These are phyloP conservation scores for Fusarium protoensiforme DNA, from an alignment of 2,329 filamentous ascomycete species.

Conservation along the genomic window DNA sequence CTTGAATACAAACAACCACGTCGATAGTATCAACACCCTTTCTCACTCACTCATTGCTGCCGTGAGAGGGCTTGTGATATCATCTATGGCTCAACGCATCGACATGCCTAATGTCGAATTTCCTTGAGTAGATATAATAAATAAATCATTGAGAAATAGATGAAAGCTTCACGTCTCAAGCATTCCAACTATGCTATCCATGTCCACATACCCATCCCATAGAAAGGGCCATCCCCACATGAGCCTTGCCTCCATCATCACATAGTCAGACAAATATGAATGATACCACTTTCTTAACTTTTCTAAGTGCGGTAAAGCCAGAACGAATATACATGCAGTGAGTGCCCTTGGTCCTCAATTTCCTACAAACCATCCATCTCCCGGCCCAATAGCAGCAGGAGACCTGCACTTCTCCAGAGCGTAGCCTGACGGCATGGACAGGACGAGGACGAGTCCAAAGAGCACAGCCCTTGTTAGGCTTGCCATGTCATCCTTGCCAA, in stretches of 20 bases:
- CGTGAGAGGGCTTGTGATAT: not conserved
- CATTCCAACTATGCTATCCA: not conserved
- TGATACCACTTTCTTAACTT: slow-evolving; percentile 11
- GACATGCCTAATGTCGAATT: not conserved
- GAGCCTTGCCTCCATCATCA: not conserved
- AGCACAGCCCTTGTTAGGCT: slow-evolving; percentile 14
- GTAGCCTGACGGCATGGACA: slow-evolving; percentile 4
- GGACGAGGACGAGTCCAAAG: slow-evolving; percentile 10
- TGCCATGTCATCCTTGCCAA: slow-evolving; percentile 21
- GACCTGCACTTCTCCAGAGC: slow-evolving; percentile 49
- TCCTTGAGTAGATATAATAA: not conserved
- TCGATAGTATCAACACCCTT: not conserved
- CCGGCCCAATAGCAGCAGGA: slow-evolving; percentile 28
- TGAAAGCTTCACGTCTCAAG: not conserved
- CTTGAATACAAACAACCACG: not conserved
- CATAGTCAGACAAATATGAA: not conserved
- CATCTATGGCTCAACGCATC: not conserved
- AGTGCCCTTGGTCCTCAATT: slow-evolving; percentile 24
- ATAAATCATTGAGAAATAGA: not conserved
- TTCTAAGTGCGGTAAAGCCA: slow-evolving; percentile 15
- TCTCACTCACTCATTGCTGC: not conserved
- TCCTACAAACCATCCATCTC: slow-evolving; percentile 12
- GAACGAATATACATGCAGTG: slow-evolving; percentile 22
- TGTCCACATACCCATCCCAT: not conserved
- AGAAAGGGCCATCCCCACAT: not conserved